Evolutionary conservation across 805 yeast genomes (phyloP).

Genomic region (Nakazawaea peltata): DNA sequence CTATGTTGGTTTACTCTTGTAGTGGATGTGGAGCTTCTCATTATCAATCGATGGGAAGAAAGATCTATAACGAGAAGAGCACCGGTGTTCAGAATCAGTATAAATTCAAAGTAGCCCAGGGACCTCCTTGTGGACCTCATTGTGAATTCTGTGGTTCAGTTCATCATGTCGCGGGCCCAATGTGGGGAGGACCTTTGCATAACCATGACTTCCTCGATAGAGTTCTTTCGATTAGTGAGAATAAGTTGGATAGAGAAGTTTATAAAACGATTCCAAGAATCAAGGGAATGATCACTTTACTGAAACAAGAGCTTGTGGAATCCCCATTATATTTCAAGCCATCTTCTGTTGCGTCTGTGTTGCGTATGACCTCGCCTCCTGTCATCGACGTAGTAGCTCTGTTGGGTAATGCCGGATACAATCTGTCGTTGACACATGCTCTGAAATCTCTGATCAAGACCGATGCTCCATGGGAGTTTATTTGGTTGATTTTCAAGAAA

Average conservation of each 20-base stretch:
- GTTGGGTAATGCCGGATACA: constrained; percentile 73
- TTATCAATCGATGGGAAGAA: constrained; percentile 70
- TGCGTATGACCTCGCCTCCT: constrained; percentile 82
- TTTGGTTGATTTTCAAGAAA: constrained; percentile 65
- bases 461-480: constrained; percentile 74
- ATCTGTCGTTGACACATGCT: constrained; percentile 85
- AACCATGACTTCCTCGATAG: constrained; percentile 56
- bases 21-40: constrained; percentile 75
- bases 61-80: constrained; percentile 22
- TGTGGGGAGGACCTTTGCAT: constrained; percentile 87
- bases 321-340: constrained; percentile 81
- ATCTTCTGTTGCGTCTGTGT: constrained; percentile 61
- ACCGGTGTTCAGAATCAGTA: constrained; percentile 21
- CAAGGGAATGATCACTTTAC: constrained; percentile 87
- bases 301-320: constrained; percentile 55
- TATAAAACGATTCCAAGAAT: constrained; percentile 82
- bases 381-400: constrained; percentile 68
- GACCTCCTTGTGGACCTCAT: constrained; percentile 48
- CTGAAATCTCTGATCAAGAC: constrained; percentile 82
- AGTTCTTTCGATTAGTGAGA: constrained; percentile 46
- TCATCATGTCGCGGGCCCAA: constrained; percentile 87
- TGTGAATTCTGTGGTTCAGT: constrained; percentile 68
- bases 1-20: constrained; percentile 77
- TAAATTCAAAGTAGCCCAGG: constrained; percentile 54
- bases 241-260: constrained; percentile 37